Percentiles rank a stretch among this genome's conserved stretches.
phyloP scores from a whole-genome alignment of 2,329 filamentous ascomycete species.

The Ambrosiella xylebori region DNA sequence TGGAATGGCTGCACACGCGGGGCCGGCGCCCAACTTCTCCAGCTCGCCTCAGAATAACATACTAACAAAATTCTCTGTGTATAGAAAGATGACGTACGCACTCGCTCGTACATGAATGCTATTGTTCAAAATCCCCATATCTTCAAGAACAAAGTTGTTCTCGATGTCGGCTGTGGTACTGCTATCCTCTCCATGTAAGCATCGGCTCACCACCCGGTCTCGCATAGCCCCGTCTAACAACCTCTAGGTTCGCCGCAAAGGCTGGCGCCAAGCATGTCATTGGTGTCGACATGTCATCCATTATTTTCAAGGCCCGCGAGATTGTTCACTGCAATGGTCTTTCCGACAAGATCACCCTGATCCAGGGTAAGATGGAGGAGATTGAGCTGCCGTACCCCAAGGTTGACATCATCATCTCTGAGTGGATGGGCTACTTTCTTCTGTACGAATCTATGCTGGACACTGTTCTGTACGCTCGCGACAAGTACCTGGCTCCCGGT shows the following conservation, averaged over 20 bases:
- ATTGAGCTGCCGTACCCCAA: constrained; percentile 82
- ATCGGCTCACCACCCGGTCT: constrained; percentile 13
- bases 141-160: constrained; percentile 66
- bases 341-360: constrained; percentile 86
- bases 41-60: not conserved
- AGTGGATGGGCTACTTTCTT: constrained; percentile 99
- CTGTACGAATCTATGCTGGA: constrained; percentile 99
- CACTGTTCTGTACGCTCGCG: constrained; percentile 89
- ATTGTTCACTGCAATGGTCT: constrained; percentile 88
- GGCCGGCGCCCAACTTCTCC: not conserved
- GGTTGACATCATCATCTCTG: constrained; percentile 98
- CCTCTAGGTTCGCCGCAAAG: constrained; percentile 75
- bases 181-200: constrained; percentile 94
- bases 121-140: constrained; percentile 96
- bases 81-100: constrained; percentile 96
- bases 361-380: constrained; percentile 99
- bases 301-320: constrained; percentile 94
- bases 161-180: constrained; percentile 94
- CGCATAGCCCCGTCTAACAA: constrained; percentile 10
- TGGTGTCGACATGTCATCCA: constrained; percentile 98
- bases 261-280: constrained; percentile 97
- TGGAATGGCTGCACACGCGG: too few species aligned
- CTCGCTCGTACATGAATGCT: constrained; percentile 87
- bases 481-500: constrained; percentile 72
- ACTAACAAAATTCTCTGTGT: constrained; percentile 15